Evolutionary conservation across 1,284 basidiomycete species (phyloP).

Genomic region (Pterulicium gracile): DNA sequence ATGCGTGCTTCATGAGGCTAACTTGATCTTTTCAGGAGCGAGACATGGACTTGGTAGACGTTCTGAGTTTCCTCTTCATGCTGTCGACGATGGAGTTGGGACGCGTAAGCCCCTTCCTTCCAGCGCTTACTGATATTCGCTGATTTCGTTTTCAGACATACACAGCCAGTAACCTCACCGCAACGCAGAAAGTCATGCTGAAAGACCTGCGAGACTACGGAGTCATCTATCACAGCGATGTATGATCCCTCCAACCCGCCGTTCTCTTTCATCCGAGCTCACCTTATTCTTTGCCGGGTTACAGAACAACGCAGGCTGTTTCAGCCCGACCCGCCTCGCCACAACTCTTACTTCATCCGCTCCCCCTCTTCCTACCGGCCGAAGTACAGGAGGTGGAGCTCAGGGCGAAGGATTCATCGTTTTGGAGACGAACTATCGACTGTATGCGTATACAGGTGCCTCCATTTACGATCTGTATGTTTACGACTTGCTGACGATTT

Average conservation of each 20-base stretch:
- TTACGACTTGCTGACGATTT: constrained; percentile 7
- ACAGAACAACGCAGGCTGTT: constrained; percentile 63
- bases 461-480: constrained; percentile 7
- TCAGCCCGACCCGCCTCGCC: constrained; percentile 93
- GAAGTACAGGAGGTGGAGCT: constrained; percentile 42
- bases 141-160: constrained; percentile 56
- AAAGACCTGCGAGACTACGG: constrained; percentile 93
- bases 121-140: constrained; percentile 4
- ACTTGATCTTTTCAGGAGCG: constrained; percentile 42
- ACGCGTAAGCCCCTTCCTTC: constrained; percentile 35
- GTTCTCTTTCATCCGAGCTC: constrained; percentile 7
- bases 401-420: constrained; percentile 84
- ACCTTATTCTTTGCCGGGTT: constrained; percentile 15
- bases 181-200: constrained; percentile 79
- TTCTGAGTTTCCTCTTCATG: constrained; percentile 93
- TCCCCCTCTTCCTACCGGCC: constrained; percentile 56
- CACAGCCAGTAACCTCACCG: constrained; percentile 72
- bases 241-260: constrained; percentile 29
- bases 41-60: constrained; percentile 88
- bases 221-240: constrained; percentile 70
- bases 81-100: constrained; percentile 90
- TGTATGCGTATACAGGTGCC: constrained; percentile 95
- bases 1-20: constrained; percentile 4
- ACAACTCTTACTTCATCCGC: constrained; percentile 86
- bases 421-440: constrained; percentile 95